These are phyloP conservation scores for Juglanconis sp. DNA, from an alignment of 2,329 filamentous ascomycete genomes.

Conservation along the genomic window DNA sequence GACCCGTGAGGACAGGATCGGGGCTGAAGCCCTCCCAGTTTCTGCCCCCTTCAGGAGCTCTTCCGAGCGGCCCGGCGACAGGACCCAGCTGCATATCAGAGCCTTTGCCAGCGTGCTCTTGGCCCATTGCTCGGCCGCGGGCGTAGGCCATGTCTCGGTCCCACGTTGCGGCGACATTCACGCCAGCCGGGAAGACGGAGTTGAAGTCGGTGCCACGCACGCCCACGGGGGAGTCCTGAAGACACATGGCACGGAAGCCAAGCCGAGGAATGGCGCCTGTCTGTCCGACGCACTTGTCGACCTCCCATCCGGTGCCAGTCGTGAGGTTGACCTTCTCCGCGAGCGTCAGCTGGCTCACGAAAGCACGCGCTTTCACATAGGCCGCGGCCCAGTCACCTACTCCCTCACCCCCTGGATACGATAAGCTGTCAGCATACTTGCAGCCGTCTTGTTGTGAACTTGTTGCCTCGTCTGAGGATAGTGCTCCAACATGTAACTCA, in stretches of 20 bases:
- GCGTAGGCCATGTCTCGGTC: conserved; percentile 63
- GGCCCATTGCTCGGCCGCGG: conserved; percentile 67
- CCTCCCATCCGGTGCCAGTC: conserved; percentile 61
- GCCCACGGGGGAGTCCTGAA: conserved; percentile 71
- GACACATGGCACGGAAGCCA: conserved; percentile 58
- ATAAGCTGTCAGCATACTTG: not conserved
- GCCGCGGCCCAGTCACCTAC: conserved; percentile 54
- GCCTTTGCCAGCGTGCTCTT: conserved; percentile 70
- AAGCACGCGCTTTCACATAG: conserved; percentile 60
- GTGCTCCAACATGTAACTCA: not conserved
- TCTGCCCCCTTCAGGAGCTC: conserved; percentile 60
- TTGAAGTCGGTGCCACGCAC: conserved; percentile 63
- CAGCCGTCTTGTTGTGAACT: not conserved
- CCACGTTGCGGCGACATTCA: conserved; percentile 72
- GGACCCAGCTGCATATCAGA: conserved; percentile 68
- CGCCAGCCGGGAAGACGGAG: conserved; percentile 68
- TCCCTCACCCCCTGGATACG: not conserved
- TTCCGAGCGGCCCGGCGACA: conserved; percentile 59
- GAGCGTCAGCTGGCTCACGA: conserved; percentile 66
- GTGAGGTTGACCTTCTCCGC: conserved; percentile 75
- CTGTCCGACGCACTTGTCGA: conserved; percentile 24
- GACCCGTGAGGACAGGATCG: conserved; percentile 66
- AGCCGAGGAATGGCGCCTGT: conserved; percentile 50
- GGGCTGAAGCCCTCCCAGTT: conserved; percentile 60
- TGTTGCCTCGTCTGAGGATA: not conserved